These are phyloP conservation scores for Epichloe bromicola DNA, from an alignment of 2,329 filamentous ascomycete species.

Conservation along the genomic window DNA sequence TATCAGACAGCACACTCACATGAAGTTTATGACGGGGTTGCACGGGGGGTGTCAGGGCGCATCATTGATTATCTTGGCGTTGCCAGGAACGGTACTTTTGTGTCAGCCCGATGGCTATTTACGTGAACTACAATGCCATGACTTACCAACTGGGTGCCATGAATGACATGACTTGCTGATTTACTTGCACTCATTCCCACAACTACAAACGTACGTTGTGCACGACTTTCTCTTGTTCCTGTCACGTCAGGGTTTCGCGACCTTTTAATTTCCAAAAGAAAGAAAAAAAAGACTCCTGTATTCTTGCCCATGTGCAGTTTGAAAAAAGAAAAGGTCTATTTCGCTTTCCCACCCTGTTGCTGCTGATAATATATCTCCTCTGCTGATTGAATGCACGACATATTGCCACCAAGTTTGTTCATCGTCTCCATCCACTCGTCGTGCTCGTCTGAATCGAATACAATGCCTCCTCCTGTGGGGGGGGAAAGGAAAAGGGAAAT, in stretches of 20 bases:
- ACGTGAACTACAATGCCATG: too few relatives aligned
- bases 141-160: too few relatives aligned
- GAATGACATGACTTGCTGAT: too few relatives aligned
- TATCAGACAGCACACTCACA: neutral
- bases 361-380: slow-evolving; percentile 48
- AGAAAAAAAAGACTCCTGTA: too few relatives aligned
- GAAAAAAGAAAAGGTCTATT: neutral
- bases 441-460: slow-evolving; percentile 84
- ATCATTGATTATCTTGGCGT: neutral
- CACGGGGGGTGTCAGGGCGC: neutral
- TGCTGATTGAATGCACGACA: slow-evolving; percentile 73
- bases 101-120: neutral
- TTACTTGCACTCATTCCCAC: too few relatives aligned
- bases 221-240: too few relatives aligned
- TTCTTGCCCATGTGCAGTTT: neutral
- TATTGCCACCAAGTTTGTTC: slow-evolving; percentile 88
- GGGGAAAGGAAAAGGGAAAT: neutral
- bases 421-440: slow-evolving; percentile 91
- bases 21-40: neutral
- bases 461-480: slow-evolving; percentile 60
- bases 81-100: neutral
- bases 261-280: too few relatives aligned
- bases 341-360: slow-evolving; percentile 12
- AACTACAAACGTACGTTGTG: too few relatives aligned
- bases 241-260: too few relatives aligned